phyloP scores from a whole-genome alignment of 345 rosid species.

The Camelina hispida region DNA sequence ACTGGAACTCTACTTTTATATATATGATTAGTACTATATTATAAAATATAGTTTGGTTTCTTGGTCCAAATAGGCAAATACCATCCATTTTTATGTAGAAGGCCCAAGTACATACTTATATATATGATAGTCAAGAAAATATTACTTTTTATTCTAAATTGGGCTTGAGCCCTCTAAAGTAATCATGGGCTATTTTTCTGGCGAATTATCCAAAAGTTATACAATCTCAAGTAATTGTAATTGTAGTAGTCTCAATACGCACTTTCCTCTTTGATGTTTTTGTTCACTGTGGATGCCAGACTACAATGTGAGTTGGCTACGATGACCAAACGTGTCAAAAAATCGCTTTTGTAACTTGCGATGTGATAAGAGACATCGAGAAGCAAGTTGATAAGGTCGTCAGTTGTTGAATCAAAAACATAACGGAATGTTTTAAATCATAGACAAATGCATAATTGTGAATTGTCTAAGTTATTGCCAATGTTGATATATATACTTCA shows the following conservation, averaged over 20 bases:
- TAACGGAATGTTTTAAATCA: not conserved
- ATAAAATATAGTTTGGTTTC: no score
- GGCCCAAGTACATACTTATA: no score
- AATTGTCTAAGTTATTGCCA: conserved; percentile 49
- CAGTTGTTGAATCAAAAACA: conserved; percentile 1
- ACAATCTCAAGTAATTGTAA: no score
- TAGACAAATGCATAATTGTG: not conserved
- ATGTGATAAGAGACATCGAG: conserved; percentile 72
- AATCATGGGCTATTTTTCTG: not conserved
- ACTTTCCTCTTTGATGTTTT: not conserved
- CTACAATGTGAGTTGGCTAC: conserved; percentile 68
- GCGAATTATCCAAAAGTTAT: not conserved
- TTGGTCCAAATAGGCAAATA: no score
- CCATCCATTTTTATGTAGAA: no score
- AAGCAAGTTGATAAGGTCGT: conserved; percentile 67
- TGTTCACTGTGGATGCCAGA: not conserved
- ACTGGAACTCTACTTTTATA: no score
- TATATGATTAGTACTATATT: no score
- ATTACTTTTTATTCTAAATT: no score
- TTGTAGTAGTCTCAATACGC: no score
- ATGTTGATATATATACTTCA: conserved; percentile 77
- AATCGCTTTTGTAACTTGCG: conserved; percentile 74
- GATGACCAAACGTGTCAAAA: conserved; percentile 53
- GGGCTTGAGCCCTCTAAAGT: not conserved
- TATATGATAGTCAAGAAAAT: no score